Evolutionary conservation across 495 filamentous ascomycete genomes (phyloP).

Genomic region (Xylaria cubensis): DNA sequence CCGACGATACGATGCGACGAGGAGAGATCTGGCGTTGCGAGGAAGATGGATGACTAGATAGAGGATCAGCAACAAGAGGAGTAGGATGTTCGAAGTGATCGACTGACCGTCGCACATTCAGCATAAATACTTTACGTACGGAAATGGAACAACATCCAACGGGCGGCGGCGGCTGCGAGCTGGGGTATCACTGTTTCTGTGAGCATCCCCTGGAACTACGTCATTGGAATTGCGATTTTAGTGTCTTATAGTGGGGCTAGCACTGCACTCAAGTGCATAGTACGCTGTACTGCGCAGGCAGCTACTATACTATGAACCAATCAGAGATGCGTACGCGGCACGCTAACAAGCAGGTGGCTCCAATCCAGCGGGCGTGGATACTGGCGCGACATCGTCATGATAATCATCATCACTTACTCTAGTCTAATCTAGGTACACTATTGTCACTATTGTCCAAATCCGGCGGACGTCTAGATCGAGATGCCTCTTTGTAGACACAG

Average conservation of each 20-base stretch:
- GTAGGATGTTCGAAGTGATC: neutral
- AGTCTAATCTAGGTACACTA: neutral
- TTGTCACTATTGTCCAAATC: slow-evolving; percentile 11
- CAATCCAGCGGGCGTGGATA: neutral
- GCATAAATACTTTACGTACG: slow-evolving; percentile 22
- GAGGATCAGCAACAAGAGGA: neutral
- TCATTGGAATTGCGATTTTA: too few relatives aligned
- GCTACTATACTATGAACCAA: neutral
- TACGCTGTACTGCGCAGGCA: neutral
- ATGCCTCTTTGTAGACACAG: neutral
- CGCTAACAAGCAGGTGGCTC: neutral
- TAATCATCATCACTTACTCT: neutral
- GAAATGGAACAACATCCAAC: slow-evolving; percentile 9
- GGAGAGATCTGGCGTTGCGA: neutral
- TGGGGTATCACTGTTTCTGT: neutral
- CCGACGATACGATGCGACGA: slow-evolving; percentile 9
- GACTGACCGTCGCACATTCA: slow-evolving; percentile 21
- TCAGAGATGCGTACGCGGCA: neutral
- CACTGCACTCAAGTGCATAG: too few relatives aligned
- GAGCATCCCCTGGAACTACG: slow-evolving; percentile 15
- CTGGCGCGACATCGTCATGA: slow-evolving; percentile 3
- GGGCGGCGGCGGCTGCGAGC: slow-evolving; percentile 12
- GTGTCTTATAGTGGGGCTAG: neutral
- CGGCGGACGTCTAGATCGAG: neutral
- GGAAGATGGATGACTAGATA: neutral